These are phyloP conservation scores for Buddleja alternifolia DNA, from an alignment of 257 asterid genomes.

Conservation along the genomic window DNA sequence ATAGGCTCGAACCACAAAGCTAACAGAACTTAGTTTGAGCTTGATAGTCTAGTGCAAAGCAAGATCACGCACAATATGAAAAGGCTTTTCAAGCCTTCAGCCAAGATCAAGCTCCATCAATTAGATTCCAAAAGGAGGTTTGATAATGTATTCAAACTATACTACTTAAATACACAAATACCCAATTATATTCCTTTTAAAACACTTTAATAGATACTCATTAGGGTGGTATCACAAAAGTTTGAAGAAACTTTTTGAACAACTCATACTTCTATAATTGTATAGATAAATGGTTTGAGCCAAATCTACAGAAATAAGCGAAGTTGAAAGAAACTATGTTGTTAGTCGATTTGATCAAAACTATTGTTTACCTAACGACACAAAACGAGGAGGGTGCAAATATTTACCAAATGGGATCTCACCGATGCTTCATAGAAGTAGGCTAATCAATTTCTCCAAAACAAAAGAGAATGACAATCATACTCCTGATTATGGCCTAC, in stretches of 20 bases:
- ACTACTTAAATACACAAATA: too few species aligned
- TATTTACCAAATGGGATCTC: background rate
- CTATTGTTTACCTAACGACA: too few species aligned
- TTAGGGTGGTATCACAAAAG: too few species aligned
- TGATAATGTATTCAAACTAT: background rate
- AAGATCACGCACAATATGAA: background rate
- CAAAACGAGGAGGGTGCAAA: too few species aligned
- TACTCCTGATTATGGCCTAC: background rate
- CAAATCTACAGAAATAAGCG: too few species aligned
- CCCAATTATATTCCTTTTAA: too few species aligned
- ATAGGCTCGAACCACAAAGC: conserved; percentile 8
- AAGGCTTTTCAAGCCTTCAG: background rate
- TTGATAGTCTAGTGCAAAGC: background rate
- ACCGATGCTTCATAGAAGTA: background rate
- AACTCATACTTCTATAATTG: too few species aligned
- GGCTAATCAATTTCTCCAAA: background rate
- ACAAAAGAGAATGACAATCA: background rate
- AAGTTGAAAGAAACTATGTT: too few species aligned
- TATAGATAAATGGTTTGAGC: too few species aligned
- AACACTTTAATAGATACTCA: too few species aligned
- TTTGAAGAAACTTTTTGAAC: too few species aligned
- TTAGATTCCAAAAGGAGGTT: background rate
- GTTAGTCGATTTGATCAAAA: too few species aligned
- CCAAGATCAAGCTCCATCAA: background rate
- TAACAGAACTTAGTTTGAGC: background rate